Evolutionary conservation across 176 grass and related monocot genomes (phyloP).

Genomic region (Aechmea fasciata): DNA sequence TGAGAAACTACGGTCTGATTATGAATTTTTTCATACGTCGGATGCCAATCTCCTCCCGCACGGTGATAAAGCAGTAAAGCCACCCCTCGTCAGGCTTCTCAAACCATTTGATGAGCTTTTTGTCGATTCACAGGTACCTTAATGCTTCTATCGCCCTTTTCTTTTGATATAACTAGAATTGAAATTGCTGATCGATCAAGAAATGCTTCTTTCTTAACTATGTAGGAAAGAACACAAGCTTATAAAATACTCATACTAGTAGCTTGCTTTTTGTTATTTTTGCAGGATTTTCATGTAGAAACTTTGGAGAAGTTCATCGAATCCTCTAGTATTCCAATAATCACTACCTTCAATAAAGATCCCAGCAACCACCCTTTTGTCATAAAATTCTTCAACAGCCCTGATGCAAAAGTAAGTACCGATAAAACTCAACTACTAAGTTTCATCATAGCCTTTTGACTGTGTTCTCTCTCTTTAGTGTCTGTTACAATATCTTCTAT

Average conservation of each 20-base stretch:
- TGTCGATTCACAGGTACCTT: constrained; percentile 14
- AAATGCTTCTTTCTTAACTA: too few relatives aligned
- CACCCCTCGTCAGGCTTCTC: constrained; percentile 11
- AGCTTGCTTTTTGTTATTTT: background rate
- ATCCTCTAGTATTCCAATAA: constrained; percentile 11
- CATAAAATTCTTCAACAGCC: constrained; percentile 13
- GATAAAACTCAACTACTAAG: background rate
- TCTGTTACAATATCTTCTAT: too few relatives aligned
- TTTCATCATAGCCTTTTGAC: background rate
- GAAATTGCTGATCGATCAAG: background rate
- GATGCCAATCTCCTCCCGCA: constrained; percentile 11
- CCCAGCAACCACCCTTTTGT: constrained; percentile 13
- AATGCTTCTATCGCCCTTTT: background rate
- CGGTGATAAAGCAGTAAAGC: constrained; percentile 1
- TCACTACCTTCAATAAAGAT: constrained; percentile 13
- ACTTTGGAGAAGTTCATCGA: constrained; percentile 15
- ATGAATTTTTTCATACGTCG: constrained; percentile 5
- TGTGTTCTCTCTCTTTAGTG: too few relatives aligned
- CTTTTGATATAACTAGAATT: background rate
- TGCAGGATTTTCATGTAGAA: constrained; percentile 23
- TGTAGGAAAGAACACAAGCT: too few relatives aligned
- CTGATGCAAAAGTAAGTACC: constrained; percentile 13
- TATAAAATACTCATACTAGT: too few relatives aligned
- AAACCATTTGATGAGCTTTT: constrained; percentile 21
- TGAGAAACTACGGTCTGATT: constrained; percentile 15